These are phyloP conservation scores for Saprolegnia parasitica DNA, from an alignment of 352 stramenopile species.

Conservation along the genomic window DNA sequence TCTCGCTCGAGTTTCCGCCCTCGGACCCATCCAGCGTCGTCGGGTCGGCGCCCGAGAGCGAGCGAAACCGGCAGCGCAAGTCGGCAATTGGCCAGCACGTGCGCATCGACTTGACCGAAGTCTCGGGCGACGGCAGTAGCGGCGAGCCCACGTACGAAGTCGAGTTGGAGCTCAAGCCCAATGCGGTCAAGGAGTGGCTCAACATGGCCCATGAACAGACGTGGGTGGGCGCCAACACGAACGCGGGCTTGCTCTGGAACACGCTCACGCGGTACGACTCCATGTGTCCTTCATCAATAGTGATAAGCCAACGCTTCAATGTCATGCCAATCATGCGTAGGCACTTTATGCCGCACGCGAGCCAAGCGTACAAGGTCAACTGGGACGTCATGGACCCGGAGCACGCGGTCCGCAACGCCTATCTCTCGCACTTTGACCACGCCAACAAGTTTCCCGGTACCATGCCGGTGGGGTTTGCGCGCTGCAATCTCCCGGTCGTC, in stretches of 20 bases:
- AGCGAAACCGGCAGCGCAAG: conserved; percentile 70
- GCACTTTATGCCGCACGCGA: conserved; percentile 76
- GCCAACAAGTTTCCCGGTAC: conserved; percentile 84
- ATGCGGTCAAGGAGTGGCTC: conserved; percentile 68
- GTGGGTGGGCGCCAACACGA: conserved; percentile 54
- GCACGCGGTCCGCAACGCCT: conserved; percentile 71
- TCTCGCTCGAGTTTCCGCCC: conserved; percentile 73
- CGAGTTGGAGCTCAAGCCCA: conserved; percentile 68
- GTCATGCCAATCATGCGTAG: too few relatives aligned
- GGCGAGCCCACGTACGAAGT: conserved; percentile 68
- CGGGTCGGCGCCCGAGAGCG: conserved; percentile 61
- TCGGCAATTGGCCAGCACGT: conserved; percentile 73
- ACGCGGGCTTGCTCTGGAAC: conserved; percentile 21
- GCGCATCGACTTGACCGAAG: conserved; percentile 77
- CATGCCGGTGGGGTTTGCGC: conserved; percentile 89
- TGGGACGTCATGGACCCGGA: conserved; percentile 68
- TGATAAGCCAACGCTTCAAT: too few relatives aligned
- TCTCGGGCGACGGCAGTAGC: conserved; percentile 64
- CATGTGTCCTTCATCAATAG: too few relatives aligned
- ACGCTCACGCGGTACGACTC: conserved; percentile 38
- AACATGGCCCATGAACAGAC: conserved; percentile 67
- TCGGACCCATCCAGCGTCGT: conserved; percentile 42
- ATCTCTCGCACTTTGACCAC: conserved; percentile 60
- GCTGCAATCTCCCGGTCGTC: conserved; percentile 82
- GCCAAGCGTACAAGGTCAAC: conserved; percentile 69